A percentile compares a stretch with the other conserved stretches of the same genome.
Evolutionary conservation across 2,329 filamentous ascomycete genomes (phyloP).

Genomic region (Microsporum ferrugineum): DNA sequence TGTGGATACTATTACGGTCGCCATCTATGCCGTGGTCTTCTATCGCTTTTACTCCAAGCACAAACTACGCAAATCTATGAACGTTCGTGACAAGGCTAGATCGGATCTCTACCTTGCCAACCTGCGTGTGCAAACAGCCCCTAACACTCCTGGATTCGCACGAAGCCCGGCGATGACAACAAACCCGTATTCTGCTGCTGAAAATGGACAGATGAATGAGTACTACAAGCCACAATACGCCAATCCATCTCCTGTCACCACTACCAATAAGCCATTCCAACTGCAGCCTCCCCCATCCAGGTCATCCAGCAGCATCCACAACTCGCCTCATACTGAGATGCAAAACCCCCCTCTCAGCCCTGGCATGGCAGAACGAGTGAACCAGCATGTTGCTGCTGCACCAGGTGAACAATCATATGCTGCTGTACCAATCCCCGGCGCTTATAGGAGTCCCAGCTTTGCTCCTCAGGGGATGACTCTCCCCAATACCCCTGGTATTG

Average conservation of each 20-base stretch:
- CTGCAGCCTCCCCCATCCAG: constrained; percentile 75
- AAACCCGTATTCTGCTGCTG: constrained; percentile 39
- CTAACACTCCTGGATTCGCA: constrained; percentile 84
- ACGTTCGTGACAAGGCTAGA: constrained; percentile 82
- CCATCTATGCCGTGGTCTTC: constrained; percentile 88
- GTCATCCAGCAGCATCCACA: constrained; percentile 42
- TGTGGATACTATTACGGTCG: constrained; percentile 79
- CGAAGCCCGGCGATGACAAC: constrained; percentile 49
- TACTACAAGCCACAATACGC: constrained; percentile 38
- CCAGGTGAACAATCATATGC: constrained; percentile 77
- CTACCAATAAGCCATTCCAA: constrained; percentile 56
- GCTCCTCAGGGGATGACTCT: constrained; percentile 15
- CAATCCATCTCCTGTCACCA: constrained; percentile 47
- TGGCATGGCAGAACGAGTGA: constrained; percentile 36
- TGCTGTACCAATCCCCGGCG: constrained; percentile 75
- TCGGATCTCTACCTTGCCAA: constrained; percentile 90
- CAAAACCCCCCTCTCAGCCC: constrained; percentile 15
- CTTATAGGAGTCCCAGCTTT: constrained; percentile 50
- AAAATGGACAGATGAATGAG: constrained; percentile 37
- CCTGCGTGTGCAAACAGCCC: constrained; percentile 72
- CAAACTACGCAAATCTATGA: constrained; percentile 92
- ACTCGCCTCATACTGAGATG: constrained; percentile 53
- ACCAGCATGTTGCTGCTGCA: constrained; percentile 57
- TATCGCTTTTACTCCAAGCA: constrained; percentile 97
- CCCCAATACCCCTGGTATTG: not conserved